A percentile compares a stretch with the other conserved stretches of the same genome.
Evolutionary conservation across 345 rosid species (phyloP).

Genomic region (Eucalyptus curtisii): DNA sequence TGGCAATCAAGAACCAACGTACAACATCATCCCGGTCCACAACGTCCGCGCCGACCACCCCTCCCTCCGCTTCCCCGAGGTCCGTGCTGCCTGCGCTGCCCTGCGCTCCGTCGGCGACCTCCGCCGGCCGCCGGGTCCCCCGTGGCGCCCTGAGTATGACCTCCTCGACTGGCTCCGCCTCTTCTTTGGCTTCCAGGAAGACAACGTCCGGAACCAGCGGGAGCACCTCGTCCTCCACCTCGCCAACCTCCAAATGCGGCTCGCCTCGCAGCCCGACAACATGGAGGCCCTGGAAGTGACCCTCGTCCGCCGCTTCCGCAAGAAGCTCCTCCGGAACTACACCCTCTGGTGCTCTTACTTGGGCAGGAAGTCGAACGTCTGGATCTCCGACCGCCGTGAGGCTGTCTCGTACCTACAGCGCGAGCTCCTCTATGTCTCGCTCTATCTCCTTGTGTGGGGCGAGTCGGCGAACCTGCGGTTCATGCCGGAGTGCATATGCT

Average conservation of each 20-base stretch:
- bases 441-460: background rate
- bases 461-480: background rate
- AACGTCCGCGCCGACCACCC: background rate
- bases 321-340: background rate
- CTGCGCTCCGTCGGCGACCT: conserved; percentile 43
- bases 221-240: conserved; percentile 86
- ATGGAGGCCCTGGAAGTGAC: background rate
- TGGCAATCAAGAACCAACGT: background rate
- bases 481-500: background rate
- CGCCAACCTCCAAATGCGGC: conserved; percentile 83
- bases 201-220: conserved; percentile 70
- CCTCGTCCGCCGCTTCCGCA: background rate
- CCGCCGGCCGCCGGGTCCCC: conserved; percentile 39
- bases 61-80: background rate
- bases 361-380: background rate
- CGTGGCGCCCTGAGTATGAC: conserved; percentile 34
- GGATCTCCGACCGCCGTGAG: background rate
- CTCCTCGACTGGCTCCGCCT: conserved; percentile 68
- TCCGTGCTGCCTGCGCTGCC: background rate
- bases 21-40: background rate
- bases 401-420: background rate
- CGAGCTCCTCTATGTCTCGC: background rate
- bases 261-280: conserved; percentile 5
- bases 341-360: background rate
- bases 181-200: conserved; percentile 61